A percentile compares a stretch with the other conserved stretches of the same genome.
These are phyloP conservation scores for Lablab purpureus DNA, from an alignment of 306 rosid species.

Conservation along the genomic window DNA sequence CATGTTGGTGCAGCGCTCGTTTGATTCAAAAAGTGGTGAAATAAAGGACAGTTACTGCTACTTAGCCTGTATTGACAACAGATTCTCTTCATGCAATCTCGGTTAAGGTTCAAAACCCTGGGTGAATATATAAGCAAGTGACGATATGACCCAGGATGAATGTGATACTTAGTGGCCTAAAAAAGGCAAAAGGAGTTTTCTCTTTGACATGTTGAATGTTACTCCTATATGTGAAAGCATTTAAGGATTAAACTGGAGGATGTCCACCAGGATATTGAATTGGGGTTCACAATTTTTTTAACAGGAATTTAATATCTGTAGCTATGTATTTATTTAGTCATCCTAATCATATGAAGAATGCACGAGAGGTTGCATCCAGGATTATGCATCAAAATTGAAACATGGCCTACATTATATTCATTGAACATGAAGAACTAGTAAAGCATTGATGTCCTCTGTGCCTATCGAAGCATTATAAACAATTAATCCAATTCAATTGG, in stretches of 20 bases:
- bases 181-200: slow-evolving; percentile 2
- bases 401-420: not conserved
- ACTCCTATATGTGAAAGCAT: not conserved
- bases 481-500: not conserved
- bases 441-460: not conserved
- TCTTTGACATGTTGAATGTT: not conserved
- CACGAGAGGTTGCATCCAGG: not conserved
- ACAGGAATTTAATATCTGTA: not conserved
- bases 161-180: not conserved
- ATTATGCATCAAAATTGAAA: not conserved
- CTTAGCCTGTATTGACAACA: not conserved
- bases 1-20: slow-evolving; percentile 12
- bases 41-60: not conserved
- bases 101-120: slow-evolving; percentile 30
- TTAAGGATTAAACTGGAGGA: not conserved
- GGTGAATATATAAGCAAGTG: slow-evolving; percentile 4
- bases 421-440: not conserved
- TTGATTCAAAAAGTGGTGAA: slow-evolving; percentile 23
- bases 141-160: not conserved
- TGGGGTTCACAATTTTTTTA: not conserved
- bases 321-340: not conserved
- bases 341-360: not conserved
- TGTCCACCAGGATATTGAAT: not conserved
- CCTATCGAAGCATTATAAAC: not conserved
- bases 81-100: not conserved